These are phyloP conservation scores for Pseudocercospora fuligena DNA, from an alignment of 2,329 filamentous ascomycete genomes.

Conservation along the genomic window DNA sequence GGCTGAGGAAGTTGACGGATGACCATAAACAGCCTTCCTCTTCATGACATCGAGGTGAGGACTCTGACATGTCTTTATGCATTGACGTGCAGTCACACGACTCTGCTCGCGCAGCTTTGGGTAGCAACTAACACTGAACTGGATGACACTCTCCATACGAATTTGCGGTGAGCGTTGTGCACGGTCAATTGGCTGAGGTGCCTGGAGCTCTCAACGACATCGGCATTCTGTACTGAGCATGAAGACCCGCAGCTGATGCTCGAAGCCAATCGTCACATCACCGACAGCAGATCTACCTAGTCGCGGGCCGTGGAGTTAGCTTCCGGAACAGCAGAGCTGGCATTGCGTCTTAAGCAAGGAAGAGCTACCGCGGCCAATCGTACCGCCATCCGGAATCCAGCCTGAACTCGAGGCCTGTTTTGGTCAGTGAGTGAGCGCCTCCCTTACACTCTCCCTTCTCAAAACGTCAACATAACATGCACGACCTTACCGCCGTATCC, in stretches of 20 bases:
- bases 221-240: constrained; percentile 16
- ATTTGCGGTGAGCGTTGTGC: constrained; percentile 29
- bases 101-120: constrained; percentile 24
- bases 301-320: constrained; percentile 23
- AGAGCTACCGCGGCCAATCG: constrained; percentile 22
- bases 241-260: constrained; percentile 20
- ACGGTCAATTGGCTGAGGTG: constrained; percentile 14
- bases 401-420: constrained; percentile 17
- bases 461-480: constrained; percentile 19
- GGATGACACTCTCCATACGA: constrained; percentile 11
- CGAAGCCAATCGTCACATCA: constrained; percentile 19
- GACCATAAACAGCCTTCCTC: not conserved
- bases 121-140: constrained; percentile 18
- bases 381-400: constrained; percentile 16
- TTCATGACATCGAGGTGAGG: not conserved
- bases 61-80: not conserved
- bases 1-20: not conserved
- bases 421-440: constrained; percentile 28
- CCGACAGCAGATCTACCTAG: constrained; percentile 22
- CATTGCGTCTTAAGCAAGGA: constrained; percentile 22
- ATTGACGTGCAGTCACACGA: constrained; percentile 17
- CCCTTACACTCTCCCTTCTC: constrained; percentile 21
- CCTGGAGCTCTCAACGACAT: constrained; percentile 20
- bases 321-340: constrained; percentile 21
- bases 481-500: constrained; percentile 28